A percentile compares a stretch with the other conserved stretches of the same genome.
Evolutionary conservation across 352 stramenopile species (phyloP).

Genomic region (Aphanomyces cochlioides): DNA sequence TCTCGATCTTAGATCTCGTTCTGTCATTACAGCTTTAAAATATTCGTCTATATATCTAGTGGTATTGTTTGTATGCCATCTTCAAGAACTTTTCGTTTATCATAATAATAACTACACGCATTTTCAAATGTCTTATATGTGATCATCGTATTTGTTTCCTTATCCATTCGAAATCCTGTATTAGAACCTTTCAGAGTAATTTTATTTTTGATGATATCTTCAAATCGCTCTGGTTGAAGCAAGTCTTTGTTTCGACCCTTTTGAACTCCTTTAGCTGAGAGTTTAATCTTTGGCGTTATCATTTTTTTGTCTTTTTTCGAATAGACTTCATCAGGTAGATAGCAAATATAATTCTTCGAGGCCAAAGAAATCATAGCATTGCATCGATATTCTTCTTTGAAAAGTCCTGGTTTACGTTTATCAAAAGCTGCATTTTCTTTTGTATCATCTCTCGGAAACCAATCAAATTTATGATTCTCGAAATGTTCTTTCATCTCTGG

Average conservation of each 20-base stretch:
- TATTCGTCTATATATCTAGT: conserved; percentile 36
- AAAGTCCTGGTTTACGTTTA: conserved; percentile 28
- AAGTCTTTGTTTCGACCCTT: conserved; percentile 24
- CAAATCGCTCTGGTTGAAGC: conserved; percentile 32
- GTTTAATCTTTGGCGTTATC: conserved; percentile 27
- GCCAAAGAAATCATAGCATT: conserved; percentile 34
- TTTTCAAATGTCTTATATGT: conserved; percentile 36
- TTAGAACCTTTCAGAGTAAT: conserved; percentile 36
- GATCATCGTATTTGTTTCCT: conserved; percentile 36
- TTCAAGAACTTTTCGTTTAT: conserved; percentile 33
- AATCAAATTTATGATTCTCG: conserved; percentile 30
- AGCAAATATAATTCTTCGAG: conserved; percentile 37
- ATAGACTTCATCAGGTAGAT: conserved; percentile 28
- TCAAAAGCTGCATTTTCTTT: conserved; percentile 21
- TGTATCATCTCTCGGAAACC: conserved; percentile 31
- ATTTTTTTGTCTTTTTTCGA: too few species aligned
- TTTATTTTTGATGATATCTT: conserved; percentile 31
- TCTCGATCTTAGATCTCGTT: background rate
- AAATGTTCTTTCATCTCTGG: conserved; percentile 31
- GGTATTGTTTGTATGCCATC: conserved; percentile 34
- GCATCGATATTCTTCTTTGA: conserved; percentile 35
- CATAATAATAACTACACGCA: conserved; percentile 36
- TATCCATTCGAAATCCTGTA: conserved; percentile 34
- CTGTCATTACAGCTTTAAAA: background rate
- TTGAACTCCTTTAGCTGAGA: conserved; percentile 36